These are phyloP conservation scores for Fusarium concolor DNA, from an alignment of 2,329 filamentous ascomycete species.

Conservation along the genomic window DNA sequence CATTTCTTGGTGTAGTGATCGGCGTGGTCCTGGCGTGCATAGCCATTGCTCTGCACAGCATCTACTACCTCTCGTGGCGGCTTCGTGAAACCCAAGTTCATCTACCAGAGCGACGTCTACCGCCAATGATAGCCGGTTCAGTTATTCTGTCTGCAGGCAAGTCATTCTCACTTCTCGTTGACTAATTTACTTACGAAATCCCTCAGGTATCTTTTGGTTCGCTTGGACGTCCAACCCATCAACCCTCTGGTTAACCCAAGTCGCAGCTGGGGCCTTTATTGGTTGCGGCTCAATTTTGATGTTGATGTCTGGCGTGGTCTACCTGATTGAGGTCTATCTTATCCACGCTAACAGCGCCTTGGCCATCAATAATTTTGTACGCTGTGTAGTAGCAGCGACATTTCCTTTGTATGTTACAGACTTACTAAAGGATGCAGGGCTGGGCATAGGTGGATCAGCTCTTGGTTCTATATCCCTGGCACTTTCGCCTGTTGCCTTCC, in stretches of 20 bases:
- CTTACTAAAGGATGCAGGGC: background rate
- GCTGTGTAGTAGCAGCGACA: background rate
- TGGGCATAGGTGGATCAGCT: background rate
- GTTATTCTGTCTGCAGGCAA: background rate
- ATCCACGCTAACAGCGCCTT: background rate
- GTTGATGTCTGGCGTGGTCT: background rate
- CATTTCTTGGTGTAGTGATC: background rate
- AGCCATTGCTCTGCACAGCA: background rate
- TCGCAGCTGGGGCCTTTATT: background rate
- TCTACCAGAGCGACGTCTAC: background rate
- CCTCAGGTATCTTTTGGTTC: background rate
- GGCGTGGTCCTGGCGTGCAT: background rate
- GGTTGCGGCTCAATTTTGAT: background rate
- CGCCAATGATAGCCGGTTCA: background rate
- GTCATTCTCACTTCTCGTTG: rapidly evolving
- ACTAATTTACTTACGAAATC: rapidly evolving
- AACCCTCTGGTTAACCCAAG: background rate
- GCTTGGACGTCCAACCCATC: background rate
- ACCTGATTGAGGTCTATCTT: conserved; percentile 1
- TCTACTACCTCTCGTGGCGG: background rate
- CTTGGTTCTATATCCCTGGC: background rate
- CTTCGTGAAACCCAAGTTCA: background rate
- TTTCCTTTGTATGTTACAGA: background rate
- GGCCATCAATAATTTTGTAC: background rate
- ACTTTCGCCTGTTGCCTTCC: background rate